Evolutionary conservation across 805 yeast species (phyloP).

Genomic region (Monosporozyma unispora): DNA sequence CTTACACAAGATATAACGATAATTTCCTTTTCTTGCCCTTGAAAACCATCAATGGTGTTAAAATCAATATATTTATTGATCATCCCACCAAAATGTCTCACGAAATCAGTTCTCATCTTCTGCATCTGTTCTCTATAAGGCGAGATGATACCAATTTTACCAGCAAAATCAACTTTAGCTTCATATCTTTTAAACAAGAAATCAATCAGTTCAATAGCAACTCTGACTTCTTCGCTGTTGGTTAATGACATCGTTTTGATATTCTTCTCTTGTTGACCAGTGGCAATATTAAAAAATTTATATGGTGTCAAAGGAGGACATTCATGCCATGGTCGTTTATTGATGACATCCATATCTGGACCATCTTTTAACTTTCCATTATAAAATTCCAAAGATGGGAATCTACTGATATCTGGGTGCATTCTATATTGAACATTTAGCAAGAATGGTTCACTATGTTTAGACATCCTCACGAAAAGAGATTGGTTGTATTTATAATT

Average conservation of each 20-base stretch:
- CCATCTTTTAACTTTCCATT: constrained; percentile 69
- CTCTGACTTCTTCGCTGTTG: constrained; percentile 61
- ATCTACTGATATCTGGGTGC: constrained; percentile 86
- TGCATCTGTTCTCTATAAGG: constrained; percentile 88
- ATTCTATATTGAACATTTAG: constrained; percentile 92
- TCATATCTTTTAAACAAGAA: constrained; percentile 43
- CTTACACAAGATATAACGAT: constrained; percentile 91
- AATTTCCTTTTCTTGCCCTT: constrained; percentile 94
- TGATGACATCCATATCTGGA: constrained; percentile 51
- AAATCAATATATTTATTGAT: constrained; percentile 68
- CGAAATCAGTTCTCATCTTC: constrained; percentile 48
- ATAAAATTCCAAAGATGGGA: constrained; percentile 83
- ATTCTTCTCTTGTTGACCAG: constrained; percentile 59
- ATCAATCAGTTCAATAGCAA: constrained; percentile 60
- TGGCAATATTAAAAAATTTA: constrained; percentile 58
- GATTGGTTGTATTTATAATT: constrained; percentile 77
- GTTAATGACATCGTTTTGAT: constrained; percentile 57
- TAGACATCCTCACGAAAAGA: constrained; percentile 88
- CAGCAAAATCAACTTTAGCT: constrained; percentile 42
- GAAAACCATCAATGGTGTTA: constrained; percentile 96
- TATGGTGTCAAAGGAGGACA: constrained; percentile 57
- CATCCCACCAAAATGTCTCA: constrained; percentile 48
- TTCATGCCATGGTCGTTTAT: constrained; percentile 68
- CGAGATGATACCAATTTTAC: constrained; percentile 81
- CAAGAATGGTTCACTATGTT: constrained; percentile 49